A percentile compares a stretch with the other conserved stretches of the same genome.
Conservation (phyloP, 441 rosid genomes). For the Euphorbia schlechtendalii region DNA sequence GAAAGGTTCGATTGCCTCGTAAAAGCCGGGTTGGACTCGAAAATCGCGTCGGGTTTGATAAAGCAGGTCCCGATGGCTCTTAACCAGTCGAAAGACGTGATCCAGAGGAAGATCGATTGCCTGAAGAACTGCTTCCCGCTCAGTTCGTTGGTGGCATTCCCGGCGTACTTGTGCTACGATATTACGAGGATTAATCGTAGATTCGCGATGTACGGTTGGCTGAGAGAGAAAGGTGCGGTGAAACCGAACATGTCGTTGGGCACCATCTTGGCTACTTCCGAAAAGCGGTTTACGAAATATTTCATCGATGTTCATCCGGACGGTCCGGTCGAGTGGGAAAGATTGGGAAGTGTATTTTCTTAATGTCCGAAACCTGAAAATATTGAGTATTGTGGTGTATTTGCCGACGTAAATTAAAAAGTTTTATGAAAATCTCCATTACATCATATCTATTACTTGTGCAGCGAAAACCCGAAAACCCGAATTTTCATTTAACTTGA, state of each 20-base stretch:
- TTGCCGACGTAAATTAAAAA: background rate
- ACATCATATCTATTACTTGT: too few relatives aligned
- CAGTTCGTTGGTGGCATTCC: conserved; percentile 44
- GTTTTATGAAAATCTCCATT: background rate
- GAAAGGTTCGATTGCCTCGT: conserved; percentile 82
- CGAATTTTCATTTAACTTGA: too few relatives aligned
- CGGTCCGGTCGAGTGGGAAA: conserved; percentile 62
- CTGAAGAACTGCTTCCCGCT: conserved; percentile 46
- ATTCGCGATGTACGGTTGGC: conserved; percentile 66
- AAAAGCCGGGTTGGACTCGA: conserved; percentile 53
- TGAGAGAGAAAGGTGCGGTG: conserved; percentile 50
- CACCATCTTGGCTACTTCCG: conserved; percentile 68
- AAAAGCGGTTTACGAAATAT: conserved; percentile 51
- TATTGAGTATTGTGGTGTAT: background rate
- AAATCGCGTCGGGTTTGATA: conserved; percentile 39
- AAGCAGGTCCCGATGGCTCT: conserved; percentile 60
- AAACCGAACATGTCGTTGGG: conserved; percentile 54
- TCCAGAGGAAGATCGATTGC: conserved; percentile 59
- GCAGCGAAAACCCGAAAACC: too few relatives aligned
- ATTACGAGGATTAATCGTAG: conserved; percentile 55
- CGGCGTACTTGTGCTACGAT: conserved; percentile 67
- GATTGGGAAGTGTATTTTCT: conserved; percentile 36
- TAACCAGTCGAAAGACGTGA: conserved; percentile 61
- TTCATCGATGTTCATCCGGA: conserved; percentile 67
- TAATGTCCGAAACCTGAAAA: conserved; percentile 15